These are phyloP conservation scores for Lavandula angustifolia DNA, from an alignment of 257 asterid species.

Conservation along the genomic window DNA sequence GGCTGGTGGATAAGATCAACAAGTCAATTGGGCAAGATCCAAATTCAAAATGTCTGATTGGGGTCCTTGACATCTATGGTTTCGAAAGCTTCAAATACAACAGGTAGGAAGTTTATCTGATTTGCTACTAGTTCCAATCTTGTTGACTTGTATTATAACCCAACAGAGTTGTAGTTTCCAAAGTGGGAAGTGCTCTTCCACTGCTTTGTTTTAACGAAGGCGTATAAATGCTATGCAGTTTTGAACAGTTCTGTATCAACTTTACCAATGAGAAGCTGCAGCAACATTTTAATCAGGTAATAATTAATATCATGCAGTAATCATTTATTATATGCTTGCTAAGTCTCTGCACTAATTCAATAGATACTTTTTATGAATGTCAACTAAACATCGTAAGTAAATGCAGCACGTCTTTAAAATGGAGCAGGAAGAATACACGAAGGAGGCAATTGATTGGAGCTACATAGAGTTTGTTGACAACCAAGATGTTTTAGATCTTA, in stretches of 20 bases:
- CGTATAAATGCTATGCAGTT: slow-evolving; percentile 56
- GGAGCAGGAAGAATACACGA: slow-evolving; percentile 98
- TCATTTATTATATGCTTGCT: slow-evolving; percentile 27
- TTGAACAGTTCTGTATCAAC: slow-evolving; percentile 97
- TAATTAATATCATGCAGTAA: slow-evolving; percentile 21
- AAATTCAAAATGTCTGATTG: slow-evolving; percentile 73
- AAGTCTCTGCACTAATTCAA: slow-evolving; percentile 32
- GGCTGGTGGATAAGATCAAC: slow-evolving; percentile 96
- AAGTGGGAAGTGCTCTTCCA: slow-evolving; percentile 25
- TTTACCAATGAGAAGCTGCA: slow-evolving; percentile 96
- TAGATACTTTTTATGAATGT: no score
- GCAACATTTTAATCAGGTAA: slow-evolving; percentile 97
- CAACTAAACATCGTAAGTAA: no score
- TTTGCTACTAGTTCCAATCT: slow-evolving; percentile 20
- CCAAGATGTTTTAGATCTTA: slow-evolving; percentile 96
- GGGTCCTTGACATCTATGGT: slow-evolving; percentile 96
- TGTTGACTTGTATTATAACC: slow-evolving; percentile 20
- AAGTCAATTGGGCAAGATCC: slow-evolving; percentile 90
- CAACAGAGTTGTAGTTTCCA: slow-evolving; percentile 14
- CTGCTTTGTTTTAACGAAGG: slow-evolving; percentile 35
- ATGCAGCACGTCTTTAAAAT: slow-evolving; percentile 96
- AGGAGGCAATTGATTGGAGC: slow-evolving; percentile 95
- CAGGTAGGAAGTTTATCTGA: slow-evolving; percentile 52
- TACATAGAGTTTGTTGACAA: slow-evolving; percentile 97
- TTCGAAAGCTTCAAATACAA: slow-evolving; percentile 96